These are phyloP conservation scores for Neoboletus magnificus DNA, from an alignment of 768 basidiomycete genomes.

Conservation along the genomic window DNA sequence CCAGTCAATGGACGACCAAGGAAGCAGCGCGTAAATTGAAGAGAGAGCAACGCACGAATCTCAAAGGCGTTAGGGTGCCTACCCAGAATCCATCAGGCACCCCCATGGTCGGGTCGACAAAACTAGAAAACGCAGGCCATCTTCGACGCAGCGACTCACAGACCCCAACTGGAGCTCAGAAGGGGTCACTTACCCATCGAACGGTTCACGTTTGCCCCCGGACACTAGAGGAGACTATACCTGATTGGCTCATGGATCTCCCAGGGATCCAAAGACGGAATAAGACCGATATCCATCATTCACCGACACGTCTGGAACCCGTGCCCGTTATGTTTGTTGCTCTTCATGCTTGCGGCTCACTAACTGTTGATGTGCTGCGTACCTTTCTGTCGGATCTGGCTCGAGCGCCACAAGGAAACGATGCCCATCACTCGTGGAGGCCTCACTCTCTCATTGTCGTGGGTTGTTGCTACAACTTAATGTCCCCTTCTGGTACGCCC, in stretches of 20 bases:
- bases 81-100: not conserved
- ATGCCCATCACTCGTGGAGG: slow-evolving; percentile 38
- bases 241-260: slow-evolving; percentile 47
- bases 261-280: not conserved
- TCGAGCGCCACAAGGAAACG: slow-evolving; percentile 3
- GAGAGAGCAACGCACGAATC: slow-evolving; percentile 8
- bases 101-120: not conserved
- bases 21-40: slow-evolving; percentile 19
- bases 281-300: not conserved
- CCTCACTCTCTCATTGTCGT: slow-evolving; percentile 57
- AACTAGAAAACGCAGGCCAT: not conserved
- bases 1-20: slow-evolving; percentile 41
- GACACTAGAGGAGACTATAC: slow-evolving; percentile 44
- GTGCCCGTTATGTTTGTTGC: slow-evolving; percentile 60
- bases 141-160: not conserved
- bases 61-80: not conserved
- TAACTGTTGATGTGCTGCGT: slow-evolving; percentile 64
- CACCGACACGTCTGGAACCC: slow-evolving; percentile 3
- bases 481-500: slow-evolving; percentile 46
- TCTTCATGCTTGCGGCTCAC: slow-evolving; percentile 73
- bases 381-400: slow-evolving; percentile 39
- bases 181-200: slow-evolving; percentile 49
- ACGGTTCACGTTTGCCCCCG: slow-evolving; percentile 52
- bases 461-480: slow-evolving; percentile 79
- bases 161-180: not conserved